Evolutionary conservation across 2,329 filamentous ascomycete genomes (phyloP).

Genomic region (Colletotrichum sp.): DNA sequence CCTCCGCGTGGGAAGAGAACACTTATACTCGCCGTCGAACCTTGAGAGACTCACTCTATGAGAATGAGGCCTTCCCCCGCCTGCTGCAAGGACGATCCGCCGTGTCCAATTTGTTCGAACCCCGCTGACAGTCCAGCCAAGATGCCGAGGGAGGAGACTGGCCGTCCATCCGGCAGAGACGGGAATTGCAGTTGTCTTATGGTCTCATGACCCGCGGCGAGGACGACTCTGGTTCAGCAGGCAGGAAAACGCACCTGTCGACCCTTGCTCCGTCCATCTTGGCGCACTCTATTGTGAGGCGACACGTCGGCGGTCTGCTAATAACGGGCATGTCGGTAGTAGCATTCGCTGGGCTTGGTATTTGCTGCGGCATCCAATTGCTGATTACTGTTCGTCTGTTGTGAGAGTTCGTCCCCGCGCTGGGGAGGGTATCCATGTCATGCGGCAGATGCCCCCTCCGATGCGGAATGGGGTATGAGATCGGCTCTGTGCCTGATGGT

Average conservation of each 20-base stretch:
- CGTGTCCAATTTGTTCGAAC: not conserved
- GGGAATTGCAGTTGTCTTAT: not conserved
- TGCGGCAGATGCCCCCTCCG: not conserved
- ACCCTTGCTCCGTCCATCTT: not conserved
- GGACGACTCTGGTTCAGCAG: not conserved
- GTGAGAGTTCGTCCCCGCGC: not conserved
- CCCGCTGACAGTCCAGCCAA: not conserved
- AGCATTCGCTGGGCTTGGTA: conserved; percentile 5
- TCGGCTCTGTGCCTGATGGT: not conserved
- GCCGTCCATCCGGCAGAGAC: not conserved
- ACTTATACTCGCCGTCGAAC: not conserved
- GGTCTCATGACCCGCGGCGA: conserved; percentile 1
- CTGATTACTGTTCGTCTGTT: not conserved
- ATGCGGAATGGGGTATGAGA: not conserved
- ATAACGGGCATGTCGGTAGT: not conserved
- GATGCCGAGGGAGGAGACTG: conserved; percentile 3
- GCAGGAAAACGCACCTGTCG: not conserved
- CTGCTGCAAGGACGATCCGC: not conserved
- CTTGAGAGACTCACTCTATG: not conserved
- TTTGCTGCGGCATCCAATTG: not conserved
- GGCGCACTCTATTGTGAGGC: not conserved
- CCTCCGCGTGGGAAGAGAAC: not conserved
- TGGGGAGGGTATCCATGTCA: not conserved
- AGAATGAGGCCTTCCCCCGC: not conserved
- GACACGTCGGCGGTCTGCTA: not conserved